Base-by-base conservation (phyloP, 1,284 basidiomycete genomes). In the Irpex sp. region DNA sequence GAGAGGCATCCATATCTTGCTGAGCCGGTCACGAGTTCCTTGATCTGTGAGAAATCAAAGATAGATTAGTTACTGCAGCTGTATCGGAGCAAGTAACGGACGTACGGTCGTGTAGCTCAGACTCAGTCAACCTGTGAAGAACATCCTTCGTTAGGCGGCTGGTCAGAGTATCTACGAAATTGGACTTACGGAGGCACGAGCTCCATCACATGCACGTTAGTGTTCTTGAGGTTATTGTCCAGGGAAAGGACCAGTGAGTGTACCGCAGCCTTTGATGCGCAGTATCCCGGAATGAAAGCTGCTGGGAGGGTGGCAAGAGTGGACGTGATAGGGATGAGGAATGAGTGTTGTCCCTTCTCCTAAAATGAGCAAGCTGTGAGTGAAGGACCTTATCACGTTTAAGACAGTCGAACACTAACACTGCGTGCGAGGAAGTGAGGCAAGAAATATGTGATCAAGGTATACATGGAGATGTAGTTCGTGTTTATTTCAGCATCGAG, bases 91-190 rank as follows among this genome's bases (percentile, higher is more conserved):
- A 55, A 54, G 55, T 15, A 31, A 54, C n/a, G 3, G 19, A 53
- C 80, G 69, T 68, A 84, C 84, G 75, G 63, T 87, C 85, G 68
- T 89, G 87, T 36, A 88, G 74, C 67, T 89, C 86, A 5, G 86
- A 87, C 72, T 87, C 85, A 9, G 86, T 83, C 1, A 87, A 75
- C 4, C 84, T 85, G 63, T 17, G 35, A 33, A 31, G 37, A 46
- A 19, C 31, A 19, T 11, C 26, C 9, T 47, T n/a, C n/a, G 43
- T 17, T 15, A 54, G 9, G 7, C 26, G 49, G 15, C 5, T 19
- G 19, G 21, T 11, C 4, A 53, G 37, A 7, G 21, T 35, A 31
- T 15, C 15, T 11, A 37, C 8, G 13, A 26, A 50, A 50, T 21
- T 15, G 4, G 19, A 77, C 84, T 71, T 66, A 86, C 80, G 86